phyloP scores from a whole-genome alignment of 768 basidiomycete species.

The Mycena maculata region DNA sequence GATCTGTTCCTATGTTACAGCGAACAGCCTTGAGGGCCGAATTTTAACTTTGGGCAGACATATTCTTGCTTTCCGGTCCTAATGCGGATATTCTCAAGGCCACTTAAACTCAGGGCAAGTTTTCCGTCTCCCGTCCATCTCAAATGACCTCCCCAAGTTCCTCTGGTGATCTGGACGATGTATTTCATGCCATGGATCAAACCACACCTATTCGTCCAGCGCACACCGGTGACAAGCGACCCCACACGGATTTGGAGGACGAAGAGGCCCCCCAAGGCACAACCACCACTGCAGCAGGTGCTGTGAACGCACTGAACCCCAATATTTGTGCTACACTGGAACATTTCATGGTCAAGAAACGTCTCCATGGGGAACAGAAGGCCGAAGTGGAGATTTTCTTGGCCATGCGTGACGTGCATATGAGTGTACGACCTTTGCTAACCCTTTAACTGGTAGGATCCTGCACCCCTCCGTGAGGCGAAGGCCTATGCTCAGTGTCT shows the following conservation, averaged over 20 bases:
- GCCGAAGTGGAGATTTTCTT: background rate
- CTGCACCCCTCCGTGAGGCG: background rate
- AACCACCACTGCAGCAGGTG: too few species aligned
- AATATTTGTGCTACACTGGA: background rate
- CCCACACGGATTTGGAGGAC: background rate
- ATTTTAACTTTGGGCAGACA: background rate
- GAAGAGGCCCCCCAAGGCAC: background rate
- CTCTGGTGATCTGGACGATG: background rate
- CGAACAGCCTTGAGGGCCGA: background rate
- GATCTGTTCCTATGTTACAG: background rate
- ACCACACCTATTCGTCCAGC: background rate
- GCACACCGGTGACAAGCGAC: background rate
- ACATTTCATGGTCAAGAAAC: background rate
- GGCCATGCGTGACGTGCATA: background rate
- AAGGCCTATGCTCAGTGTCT: background rate
- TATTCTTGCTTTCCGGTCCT: background rate
- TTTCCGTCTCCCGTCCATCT: too few species aligned
- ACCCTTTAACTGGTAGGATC: background rate
- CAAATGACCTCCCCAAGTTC: too few species aligned
- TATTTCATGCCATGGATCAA: constrained; percentile 8
- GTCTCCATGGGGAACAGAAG: background rate
- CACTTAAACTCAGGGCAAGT: too few species aligned
- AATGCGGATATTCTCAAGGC: background rate
- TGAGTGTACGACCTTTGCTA: background rate
- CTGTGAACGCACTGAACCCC: too few species aligned